Evolutionary conservation across 1,284 basidiomycete genomes (phyloP), one percentile per base, ranked within the genome.

Genomic region (Baeospora myosura): DNA sequence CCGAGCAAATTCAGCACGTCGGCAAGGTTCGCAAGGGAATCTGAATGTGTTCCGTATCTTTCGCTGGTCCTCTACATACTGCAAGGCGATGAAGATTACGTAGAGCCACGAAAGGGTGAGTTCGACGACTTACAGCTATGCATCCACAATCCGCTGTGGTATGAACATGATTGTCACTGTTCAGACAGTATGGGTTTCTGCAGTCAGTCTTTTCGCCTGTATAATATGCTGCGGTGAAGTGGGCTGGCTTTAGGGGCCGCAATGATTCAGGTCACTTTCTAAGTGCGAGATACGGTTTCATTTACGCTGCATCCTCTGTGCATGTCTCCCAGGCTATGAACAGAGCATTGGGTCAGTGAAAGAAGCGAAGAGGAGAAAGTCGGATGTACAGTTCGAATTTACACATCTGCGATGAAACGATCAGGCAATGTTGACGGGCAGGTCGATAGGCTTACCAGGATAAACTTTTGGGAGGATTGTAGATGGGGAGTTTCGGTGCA

Each of bases 251-350:
- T 47, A 69, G 68, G 18, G 67, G 53, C 30, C 66, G 64, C 37
- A 80, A 68, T 54, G 78, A 82, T 58, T 81, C 77, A 74, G 79
- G 47, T 16, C 31, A 30, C 30, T 33, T 22, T 33, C n/a, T n/a
- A n/a, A n/a, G n/a, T n/a, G n/a, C n/a, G n/a, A n/a, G n/a, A n/a
- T n/a, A n/a, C n/a, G n/a, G 35, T 40, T 7, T 29, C 40, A 44
- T 63, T 52, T 64, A 82, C 79, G 54, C 70, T 68, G 52, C 79
- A 82, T 35, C 71, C 72, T 61, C 79, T 68, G 59, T 83, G 78
- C 44, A 71, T 73, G 59, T 81, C 79, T 40, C 78, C 80, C 45
- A 66, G 64, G 48, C 79, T 82, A 22, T 26, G 3, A 16, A 29
- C 26, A 49, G 30, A 14, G 20, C 16, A 18, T 22, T 38, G 11